phyloP scores from a whole-genome alignment of 176 grass and related monocot genomes.

The Miscanthus lutarioriparius region DNA sequence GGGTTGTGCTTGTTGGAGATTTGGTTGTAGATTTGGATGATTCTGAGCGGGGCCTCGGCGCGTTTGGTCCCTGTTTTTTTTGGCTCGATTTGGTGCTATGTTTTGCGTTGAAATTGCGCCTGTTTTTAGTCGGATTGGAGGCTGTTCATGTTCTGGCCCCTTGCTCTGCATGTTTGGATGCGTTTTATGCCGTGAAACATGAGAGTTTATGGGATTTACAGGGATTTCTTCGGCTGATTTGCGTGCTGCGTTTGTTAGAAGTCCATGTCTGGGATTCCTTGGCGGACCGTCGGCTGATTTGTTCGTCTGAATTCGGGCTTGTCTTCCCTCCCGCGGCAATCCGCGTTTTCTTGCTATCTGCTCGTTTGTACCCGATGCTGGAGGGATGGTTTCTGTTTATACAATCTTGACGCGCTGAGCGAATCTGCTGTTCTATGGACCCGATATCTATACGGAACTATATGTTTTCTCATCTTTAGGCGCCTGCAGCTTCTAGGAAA shows the following conservation, averaged over 20 bases:
- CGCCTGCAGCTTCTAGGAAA: neutral
- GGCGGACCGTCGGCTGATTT: neutral
- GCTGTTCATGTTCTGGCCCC: neutral
- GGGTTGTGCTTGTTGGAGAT: neutral
- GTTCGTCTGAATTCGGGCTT: neutral
- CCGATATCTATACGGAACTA: neutral
- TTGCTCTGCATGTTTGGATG: neutral
- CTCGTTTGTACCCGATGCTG: neutral
- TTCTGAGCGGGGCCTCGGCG: neutral
- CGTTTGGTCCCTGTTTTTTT: neutral
- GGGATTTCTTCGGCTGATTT: neutral
- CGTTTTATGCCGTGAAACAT: neutral
- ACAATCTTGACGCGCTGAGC: no score
- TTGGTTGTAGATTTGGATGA: neutral
- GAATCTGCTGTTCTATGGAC: neutral
- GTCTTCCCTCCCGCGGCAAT: neutral
- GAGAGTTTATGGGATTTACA: neutral
- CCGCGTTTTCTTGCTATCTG: neutral
- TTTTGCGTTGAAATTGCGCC: neutral
- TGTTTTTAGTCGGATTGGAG: neutral
- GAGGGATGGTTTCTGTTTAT: neutral
- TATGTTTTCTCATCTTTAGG: neutral
- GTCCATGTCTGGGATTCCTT: neutral
- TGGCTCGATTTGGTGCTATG: conserved; percentile 12
- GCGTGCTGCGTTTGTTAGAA: neutral